A percentile compares a stretch with the other conserved stretches of the same genome.
These are phyloP conservation scores for Baorangia bicolor DNA, from an alignment of 768 basidiomycete species.

Conservation along the genomic window DNA sequence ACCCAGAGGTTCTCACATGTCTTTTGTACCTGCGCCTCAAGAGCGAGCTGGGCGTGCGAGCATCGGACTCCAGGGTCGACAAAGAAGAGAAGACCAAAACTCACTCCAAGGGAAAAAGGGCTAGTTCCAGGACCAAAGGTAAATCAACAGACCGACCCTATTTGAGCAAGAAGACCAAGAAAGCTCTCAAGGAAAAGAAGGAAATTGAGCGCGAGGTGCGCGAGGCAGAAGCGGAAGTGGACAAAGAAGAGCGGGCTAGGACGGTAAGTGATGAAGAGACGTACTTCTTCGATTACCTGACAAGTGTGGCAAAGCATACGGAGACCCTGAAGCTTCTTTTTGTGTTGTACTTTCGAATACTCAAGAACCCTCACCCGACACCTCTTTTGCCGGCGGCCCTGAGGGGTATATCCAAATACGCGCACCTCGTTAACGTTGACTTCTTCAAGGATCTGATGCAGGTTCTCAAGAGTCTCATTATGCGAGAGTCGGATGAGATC, in stretches of 20 bases:
- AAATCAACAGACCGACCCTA: constrained; percentile 65
- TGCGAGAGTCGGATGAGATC: constrained; percentile 45
- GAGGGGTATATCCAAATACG: constrained; percentile 88
- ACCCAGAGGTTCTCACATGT: constrained; percentile 84
- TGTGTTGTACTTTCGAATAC: constrained; percentile 92
- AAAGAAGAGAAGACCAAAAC: constrained; percentile 43
- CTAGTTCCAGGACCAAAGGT: constrained; percentile 47
- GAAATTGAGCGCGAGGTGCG: constrained; percentile 90
- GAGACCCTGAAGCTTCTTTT: constrained; percentile 98
- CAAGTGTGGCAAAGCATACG: constrained; percentile 68
- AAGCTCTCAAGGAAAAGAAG: constrained; percentile 81
- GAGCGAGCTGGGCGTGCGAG: constrained; percentile 78
- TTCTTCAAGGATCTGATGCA: constrained; percentile 96
- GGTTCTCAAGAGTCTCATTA: constrained; percentile 77
- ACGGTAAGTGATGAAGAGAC: constrained; percentile 54
- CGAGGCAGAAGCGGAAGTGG: constrained; percentile 92
- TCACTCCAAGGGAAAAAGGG: constrained; percentile 39
- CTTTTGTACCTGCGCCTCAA: constrained; percentile 84
- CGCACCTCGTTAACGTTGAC: constrained; percentile 96
- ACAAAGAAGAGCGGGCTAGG: constrained; percentile 82
- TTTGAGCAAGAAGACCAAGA: constrained; percentile 90
- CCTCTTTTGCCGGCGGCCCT: constrained; percentile 83
- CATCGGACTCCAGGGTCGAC: constrained; percentile 68
- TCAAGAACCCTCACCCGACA: constrained; percentile 81
- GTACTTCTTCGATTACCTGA: constrained; percentile 13